Conservation (phyloP, 441 rosid species). For the Macaranga tanarius region DNA sequence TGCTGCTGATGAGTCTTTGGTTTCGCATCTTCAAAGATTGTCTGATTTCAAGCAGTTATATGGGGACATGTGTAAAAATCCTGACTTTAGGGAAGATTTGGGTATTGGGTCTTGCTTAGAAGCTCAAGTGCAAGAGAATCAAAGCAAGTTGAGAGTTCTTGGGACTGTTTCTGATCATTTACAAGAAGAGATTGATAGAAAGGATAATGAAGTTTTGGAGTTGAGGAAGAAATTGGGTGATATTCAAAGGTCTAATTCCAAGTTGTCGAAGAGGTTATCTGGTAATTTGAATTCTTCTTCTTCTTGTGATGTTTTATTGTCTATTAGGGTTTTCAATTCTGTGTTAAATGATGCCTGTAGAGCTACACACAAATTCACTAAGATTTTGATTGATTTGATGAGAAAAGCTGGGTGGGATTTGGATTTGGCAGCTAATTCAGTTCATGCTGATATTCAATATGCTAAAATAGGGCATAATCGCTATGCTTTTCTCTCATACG, state of each 20-base stretch:
- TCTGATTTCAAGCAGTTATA: conserved; percentile 68
- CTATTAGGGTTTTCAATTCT: conserved; percentile 63
- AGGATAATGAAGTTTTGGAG: conserved; percentile 51
- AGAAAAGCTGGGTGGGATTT: conserved; percentile 86
- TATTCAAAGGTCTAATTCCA: conserved; percentile 49
- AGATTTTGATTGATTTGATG: conserved; percentile 75
- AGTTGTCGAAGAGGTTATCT: conserved; percentile 55
- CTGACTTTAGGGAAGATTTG: conserved; percentile 44
- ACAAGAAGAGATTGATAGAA: conserved; percentile 76
- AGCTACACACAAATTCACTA: conserved; percentile 62
- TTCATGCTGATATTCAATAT: conserved; percentile 54
- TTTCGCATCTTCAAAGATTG: conserved; percentile 60
- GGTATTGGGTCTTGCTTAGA: conserved; percentile 72
- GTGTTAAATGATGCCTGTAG: conserved; percentile 62
- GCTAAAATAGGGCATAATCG: conserved; percentile 54
- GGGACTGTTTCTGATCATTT: conserved; percentile 69
- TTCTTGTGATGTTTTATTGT: conserved; percentile 52
- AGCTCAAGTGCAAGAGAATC: conserved; percentile 85
- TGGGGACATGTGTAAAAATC: conserved; percentile 43
- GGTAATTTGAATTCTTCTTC: conserved; percentile 36
- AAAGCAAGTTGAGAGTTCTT: conserved; percentile 80
- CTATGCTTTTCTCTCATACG: conserved; percentile 73
- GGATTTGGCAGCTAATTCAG: conserved; percentile 68
- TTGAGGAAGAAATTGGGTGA: conserved; percentile 62
- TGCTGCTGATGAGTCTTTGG: conserved; percentile 69